Base-by-base conservation (phyloP, 805 yeast genomes). In the Spathaspora passalidarum region DNA sequence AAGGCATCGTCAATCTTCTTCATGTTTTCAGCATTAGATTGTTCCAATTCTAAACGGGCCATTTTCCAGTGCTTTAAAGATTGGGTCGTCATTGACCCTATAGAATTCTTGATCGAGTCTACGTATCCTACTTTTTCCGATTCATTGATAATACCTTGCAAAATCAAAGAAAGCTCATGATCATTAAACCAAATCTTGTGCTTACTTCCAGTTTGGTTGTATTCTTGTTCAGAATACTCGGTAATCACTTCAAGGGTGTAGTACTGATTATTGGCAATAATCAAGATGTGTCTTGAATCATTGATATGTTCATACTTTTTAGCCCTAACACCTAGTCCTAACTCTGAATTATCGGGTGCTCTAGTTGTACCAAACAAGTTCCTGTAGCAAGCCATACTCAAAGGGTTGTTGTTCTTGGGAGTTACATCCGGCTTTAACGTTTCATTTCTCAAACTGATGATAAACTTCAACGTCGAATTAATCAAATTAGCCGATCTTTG, bases 281-380 rank as follows among this genome's bases (percentile, higher is more conserved):
- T 57, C 3, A 79, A 62, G n/a, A 80, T 72, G 57, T 79, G 82
- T 32, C 76, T 63, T 9, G 80, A 68, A 36, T 74, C 69, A 18
- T 61, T 55, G 17, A 57, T 50, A 39, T 66, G 54, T 4, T 44
- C 36, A 43, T 60, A 59, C 41, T 62, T 65, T 50, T 68, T 65
- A 45, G 76, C 63, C 4, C 73, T 57, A 16, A 78, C 68, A 35
- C 73, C 73, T 32, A 55, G 59, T 41, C 48, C 48, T 17, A 51
- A 47, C 32, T 58, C 56, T 9, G 37, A 42, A 14, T 44, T 32
- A 25, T 58, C 63, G 0, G 78, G 78, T 7, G 68, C 62, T 47
- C 91, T 72, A 0, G 90, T 78, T 5, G 89, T 75, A 8, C 89
- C 90, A 61, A 86, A 86, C 19, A 86, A 61, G 52, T 82, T 82